Evolutionary conservation across 345 rosid genomes (phyloP), one percentile per base, ranked within the genome.

Genomic region (Citrus hindsii): DNA sequence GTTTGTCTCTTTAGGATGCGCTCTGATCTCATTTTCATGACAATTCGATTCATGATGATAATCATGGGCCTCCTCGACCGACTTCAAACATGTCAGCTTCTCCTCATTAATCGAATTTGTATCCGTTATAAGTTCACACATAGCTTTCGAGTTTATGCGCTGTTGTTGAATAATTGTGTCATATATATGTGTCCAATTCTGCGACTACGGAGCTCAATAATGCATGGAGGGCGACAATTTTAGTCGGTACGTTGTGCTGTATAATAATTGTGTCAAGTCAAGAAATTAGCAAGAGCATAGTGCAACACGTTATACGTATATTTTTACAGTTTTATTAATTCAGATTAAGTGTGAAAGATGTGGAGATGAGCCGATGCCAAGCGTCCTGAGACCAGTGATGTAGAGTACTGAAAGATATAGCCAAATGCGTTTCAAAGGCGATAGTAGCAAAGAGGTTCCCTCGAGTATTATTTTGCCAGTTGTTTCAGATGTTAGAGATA

Each of bases 21-120:
- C 3, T 40, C 10, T 62, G 69, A 61, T 42, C 38, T 27, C 68
- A 25, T 19, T 27, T 61, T 40, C 59, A 61, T 19, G 58, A 55
- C 53, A 71, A 51, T 30, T 32, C 37, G 37, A 48, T 46, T 48
- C 37, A 21, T 18, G 13, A 2, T 19, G 25, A 53, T 53, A 6
- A 25, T 63, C 35, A 67, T 37, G 63, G 75, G 10, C 46, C 42
- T 51, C 63, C 22, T 55, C 75, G 28, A 74, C 69, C 77, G 58
- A 61, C 77, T 25, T 46, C 4, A 16, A 27, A 19, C 77, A 25
- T 61, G 77, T 59, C 76, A 12, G 70, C 59, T 25, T 42, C 59
- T 16, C 30, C 22, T 16, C n/a, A 42, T 25, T 42, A 46, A 25
- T 12, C 46, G n/a, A 19, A 18, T 19, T 65, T 32, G 68, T 32